Evolutionary conservation across 306 rosid genomes (phyloP).

Genomic region (Ceratonia siliqua): DNA sequence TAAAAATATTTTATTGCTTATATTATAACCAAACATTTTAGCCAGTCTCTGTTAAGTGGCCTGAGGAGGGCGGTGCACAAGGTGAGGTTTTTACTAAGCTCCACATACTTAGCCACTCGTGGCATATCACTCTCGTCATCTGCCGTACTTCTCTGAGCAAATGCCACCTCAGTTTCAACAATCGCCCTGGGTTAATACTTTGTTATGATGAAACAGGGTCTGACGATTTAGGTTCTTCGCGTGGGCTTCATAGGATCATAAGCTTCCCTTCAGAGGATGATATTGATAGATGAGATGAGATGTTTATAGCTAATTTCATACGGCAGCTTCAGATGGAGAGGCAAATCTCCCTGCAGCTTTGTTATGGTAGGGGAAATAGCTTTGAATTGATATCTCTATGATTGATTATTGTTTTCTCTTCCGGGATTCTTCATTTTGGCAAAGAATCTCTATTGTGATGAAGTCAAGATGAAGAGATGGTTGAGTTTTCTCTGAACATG

Average conservation of each 20-base stretch:
- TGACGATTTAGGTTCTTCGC: conserved; percentile 31
- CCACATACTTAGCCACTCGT: conserved; percentile 47
- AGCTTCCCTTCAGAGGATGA: conserved; percentile 73
- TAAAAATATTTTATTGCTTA: no score
- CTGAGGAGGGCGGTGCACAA: conserved; percentile 62
- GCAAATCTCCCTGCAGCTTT: conserved; percentile 71
- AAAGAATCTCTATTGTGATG: conserved; percentile 20
- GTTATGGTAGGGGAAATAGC: conserved; percentile 48
- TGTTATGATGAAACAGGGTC: conserved; percentile 36
- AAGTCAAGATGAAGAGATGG: background rate
- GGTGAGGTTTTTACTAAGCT: conserved; percentile 52
- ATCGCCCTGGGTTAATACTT: conserved; percentile 50
- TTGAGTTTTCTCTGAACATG: background rate
- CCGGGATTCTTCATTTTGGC: background rate
- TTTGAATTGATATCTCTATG: conserved; percentile 41
- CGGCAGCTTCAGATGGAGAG: conserved; percentile 75
- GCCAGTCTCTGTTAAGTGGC: conserved; percentile 45
- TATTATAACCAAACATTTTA: no score
- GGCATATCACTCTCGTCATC: conserved; percentile 55
- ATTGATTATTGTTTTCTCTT: background rate
- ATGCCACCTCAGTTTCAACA: conserved; percentile 52
- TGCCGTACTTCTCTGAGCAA: conserved; percentile 36
- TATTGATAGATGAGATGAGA: conserved; percentile 67
- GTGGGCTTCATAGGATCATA: background rate
- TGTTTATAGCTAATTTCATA: conserved; percentile 69